phyloP scores from a whole-genome alignment of 2,329 filamentous ascomycete genomes.

The Xylaria digitata region DNA sequence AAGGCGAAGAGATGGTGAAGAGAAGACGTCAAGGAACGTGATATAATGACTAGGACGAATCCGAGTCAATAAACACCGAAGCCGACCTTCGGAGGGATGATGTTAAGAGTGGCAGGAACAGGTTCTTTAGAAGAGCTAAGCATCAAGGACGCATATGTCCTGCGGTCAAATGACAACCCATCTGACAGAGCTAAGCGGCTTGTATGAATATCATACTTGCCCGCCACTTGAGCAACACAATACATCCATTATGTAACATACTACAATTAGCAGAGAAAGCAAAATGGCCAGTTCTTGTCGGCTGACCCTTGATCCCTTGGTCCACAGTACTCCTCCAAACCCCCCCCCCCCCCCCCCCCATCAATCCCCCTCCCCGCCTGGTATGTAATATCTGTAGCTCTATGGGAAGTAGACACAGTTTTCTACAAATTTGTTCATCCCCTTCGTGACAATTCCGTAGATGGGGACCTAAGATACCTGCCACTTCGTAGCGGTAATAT shows the following conservation, averaged over 20 bases:
- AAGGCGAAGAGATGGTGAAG: slow-evolving; percentile 19
- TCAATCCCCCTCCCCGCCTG: background rate
- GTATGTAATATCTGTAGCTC: slow-evolving; percentile 17
- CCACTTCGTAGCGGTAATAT: background rate
- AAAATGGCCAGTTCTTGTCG: slow-evolving; percentile 11
- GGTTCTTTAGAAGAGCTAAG: background rate
- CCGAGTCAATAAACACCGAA: background rate
- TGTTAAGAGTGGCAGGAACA: background rate
- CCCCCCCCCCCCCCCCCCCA: background rate
- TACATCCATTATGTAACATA: slow-evolving; percentile 39
- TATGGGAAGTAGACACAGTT: slow-evolving; percentile 10
- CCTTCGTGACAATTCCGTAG: slow-evolving; percentile 15
- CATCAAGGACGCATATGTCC: slow-evolving; percentile 13
- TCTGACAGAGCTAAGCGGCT: slow-evolving; percentile 12
- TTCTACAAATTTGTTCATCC: slow-evolving; percentile 27
- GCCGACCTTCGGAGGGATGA: background rate
- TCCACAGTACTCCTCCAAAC: background rate
- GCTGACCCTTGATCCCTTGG: slow-evolving; percentile 2
- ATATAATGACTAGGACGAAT: background rate
- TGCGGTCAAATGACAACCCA: slow-evolving; percentile 24
- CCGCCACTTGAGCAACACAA: slow-evolving; percentile 3
- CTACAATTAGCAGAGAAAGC: slow-evolving; percentile 30
- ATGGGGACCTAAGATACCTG: slow-evolving; percentile 4
- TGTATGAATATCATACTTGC: slow-evolving; percentile 5
- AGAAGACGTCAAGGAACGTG: background rate